phyloP scores from a whole-genome alignment of 2,329 filamentous ascomycete species.

The Stemphylium beticola region DNA sequence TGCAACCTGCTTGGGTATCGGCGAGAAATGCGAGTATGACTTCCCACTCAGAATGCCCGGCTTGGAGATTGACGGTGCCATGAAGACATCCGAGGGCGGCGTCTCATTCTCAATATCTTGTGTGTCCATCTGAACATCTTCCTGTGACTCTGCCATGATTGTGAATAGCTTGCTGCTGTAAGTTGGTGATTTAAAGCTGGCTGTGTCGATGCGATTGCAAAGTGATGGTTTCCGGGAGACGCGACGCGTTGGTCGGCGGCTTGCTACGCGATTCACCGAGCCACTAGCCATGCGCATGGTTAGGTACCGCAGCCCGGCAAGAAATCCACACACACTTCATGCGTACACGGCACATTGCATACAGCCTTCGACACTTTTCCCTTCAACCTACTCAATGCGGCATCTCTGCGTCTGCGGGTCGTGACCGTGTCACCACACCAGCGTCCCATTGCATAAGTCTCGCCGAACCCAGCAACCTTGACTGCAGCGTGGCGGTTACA shows the following conservation, averaged over 20 bases:
- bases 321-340: conserved; percentile 12
- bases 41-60: conserved; percentile 50
- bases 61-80: conserved; percentile 55
- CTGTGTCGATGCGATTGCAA: conserved; percentile 5
- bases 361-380: conserved; percentile 19
- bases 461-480: conserved; percentile 4
- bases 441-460: conserved; percentile 1
- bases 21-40: conserved; percentile 57
- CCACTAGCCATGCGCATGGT: conserved; percentile 6
- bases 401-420: conserved; percentile 2
- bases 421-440: conserved; percentile 9
- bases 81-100: conserved; percentile 51
- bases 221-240: conserved; percentile 16
- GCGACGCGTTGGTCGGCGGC: conserved; percentile 20
- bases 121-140: conserved; percentile 43
- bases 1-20: conserved; percentile 50
- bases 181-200: not conserved
- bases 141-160: conserved; percentile 36
- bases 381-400: conserved; percentile 21
- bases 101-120: conserved; percentile 47
- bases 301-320: conserved; percentile 7
- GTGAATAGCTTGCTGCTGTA: not conserved
- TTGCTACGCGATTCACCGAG: conserved; percentile 9
- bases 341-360: conserved; percentile 32
- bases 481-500: not conserved